Percentiles rank a stretch among this genome's conserved stretches.
phyloP scores from a whole-genome alignment of 208 protist species.

The Crithidia sp. region DNA sequence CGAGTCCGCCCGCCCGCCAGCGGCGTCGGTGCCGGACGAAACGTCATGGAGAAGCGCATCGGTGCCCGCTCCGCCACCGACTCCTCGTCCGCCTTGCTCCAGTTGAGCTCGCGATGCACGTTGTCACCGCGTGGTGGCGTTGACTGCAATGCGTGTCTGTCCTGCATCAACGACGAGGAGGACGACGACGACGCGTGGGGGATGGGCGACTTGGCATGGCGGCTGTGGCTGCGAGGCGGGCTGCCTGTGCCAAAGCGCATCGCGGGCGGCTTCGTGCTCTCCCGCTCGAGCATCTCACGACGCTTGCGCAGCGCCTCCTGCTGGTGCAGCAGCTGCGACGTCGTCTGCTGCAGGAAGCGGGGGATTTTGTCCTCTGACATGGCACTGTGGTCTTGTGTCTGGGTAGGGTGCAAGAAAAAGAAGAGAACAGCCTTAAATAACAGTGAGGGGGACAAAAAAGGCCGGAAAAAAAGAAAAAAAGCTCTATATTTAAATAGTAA shows the following conservation, averaged over 20 bases:
- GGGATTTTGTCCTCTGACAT: slow-evolving; percentile 42
- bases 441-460: not conserved
- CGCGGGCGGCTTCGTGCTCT: slow-evolving; percentile 43
- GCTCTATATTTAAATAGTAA: too few relatives aligned
- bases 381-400: not conserved
- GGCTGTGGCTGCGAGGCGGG: slow-evolving; percentile 25
- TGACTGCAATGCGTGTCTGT: not conserved
- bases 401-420: not conserved
- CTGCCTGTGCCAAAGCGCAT: slow-evolving; percentile 68
- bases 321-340: slow-evolving; percentile 70
- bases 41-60: slow-evolving; percentile 49
- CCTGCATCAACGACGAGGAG: not conserved
- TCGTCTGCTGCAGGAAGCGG: slow-evolving; percentile 68
- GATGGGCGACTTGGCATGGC: slow-evolving; percentile 11
- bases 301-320: slow-evolving; percentile 68
- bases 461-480: not conserved
- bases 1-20: slow-evolving; percentile 1
- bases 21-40: slow-evolving; percentile 23
- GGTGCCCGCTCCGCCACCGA: slow-evolving; percentile 18
- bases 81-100: slow-evolving; percentile 27
- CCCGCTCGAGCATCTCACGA: slow-evolving; percentile 55
- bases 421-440: not conserved
- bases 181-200: slow-evolving; percentile 10
- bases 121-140: slow-evolving; percentile 2
- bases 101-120: slow-evolving; percentile 34